A percentile compares a stretch with the other conserved stretches of the same genome.
Conservation (phyloP, 768 basidiomycete species). For the Tricholoma sp. region DNA sequence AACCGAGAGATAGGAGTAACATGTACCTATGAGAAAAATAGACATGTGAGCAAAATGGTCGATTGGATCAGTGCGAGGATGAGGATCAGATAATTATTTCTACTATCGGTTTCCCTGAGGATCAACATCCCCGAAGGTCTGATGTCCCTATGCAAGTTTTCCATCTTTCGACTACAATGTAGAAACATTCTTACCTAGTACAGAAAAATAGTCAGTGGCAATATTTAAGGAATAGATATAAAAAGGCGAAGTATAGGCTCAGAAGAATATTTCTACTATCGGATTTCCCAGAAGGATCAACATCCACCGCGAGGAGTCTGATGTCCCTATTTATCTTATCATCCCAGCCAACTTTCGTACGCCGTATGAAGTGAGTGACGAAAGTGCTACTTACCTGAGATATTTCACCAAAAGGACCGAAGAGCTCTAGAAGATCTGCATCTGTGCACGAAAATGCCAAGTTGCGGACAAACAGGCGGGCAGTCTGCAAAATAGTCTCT, state of each 20-base stretch:
- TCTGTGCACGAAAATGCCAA: conserved; percentile 83
- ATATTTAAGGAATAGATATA: background rate
- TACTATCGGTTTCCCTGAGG: conserved; percentile 61
- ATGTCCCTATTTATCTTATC: conserved; percentile 50
- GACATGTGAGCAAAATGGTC: conserved; percentile 4
- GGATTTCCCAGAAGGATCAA: conserved; percentile 20
- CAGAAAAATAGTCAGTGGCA: conserved; percentile 9
- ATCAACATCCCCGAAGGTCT: conserved; percentile 61
- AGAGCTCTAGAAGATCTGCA: conserved; percentile 60
- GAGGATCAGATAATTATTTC: conserved; percentile 36
- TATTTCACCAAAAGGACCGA: conserved; percentile 65
- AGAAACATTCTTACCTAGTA: background rate
- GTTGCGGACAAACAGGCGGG: conserved; percentile 90
- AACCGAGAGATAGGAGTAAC: background rate
- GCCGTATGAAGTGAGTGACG: conserved; percentile 6
- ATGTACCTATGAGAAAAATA: conserved; percentile 24
- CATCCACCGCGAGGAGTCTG: conserved; percentile 37
- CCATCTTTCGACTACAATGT: conserved; percentile 27
- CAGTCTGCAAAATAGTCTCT: conserved; percentile 64
- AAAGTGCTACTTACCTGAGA: conserved; percentile 57
- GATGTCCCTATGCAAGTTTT: conserved; percentile 57
- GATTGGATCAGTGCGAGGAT: conserved; percentile 16
- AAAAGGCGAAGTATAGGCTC: conserved; percentile 18
- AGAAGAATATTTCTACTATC: conserved; percentile 46
- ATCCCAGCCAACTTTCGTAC: conserved; percentile 25